Conservation (phyloP, 2,329 filamentous ascomycete species). For the Ceratocystis smalleyi region DNA sequence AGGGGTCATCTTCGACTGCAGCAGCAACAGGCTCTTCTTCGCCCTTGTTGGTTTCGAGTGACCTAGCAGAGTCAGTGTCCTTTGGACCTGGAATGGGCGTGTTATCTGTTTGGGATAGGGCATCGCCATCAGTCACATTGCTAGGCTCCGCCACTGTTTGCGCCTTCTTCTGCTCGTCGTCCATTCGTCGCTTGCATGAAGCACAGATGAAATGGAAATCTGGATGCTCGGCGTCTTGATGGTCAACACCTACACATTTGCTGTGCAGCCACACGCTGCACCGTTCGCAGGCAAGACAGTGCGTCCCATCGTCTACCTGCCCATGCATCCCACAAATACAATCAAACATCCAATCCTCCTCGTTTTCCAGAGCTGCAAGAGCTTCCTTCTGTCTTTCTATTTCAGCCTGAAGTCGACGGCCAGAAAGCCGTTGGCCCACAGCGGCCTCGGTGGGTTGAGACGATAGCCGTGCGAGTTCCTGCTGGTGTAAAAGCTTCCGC, state of each 20-base stretch:
- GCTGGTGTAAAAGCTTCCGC: slow-evolving; percentile 68
- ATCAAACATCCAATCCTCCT: slow-evolving; percentile 87
- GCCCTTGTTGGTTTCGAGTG: neutral
- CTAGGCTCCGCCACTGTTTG: slow-evolving; percentile 35
- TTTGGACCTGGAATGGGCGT: neutral
- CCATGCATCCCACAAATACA: slow-evolving; percentile 84
- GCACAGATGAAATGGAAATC: slow-evolving; percentile 80
- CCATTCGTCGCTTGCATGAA: slow-evolving; percentile 54
- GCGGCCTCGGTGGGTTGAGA: neutral
- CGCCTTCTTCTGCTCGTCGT: slow-evolving; percentile 45
- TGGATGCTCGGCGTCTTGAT: slow-evolving; percentile 63
- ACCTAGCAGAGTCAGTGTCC: neutral
- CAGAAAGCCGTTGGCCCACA: slow-evolving; percentile 12
- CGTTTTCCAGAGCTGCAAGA: slow-evolving; percentile 55
- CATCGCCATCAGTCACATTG: neutral
- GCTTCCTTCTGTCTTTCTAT: slow-evolving; percentile 67
- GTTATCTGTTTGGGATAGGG: neutral
- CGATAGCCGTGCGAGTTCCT: slow-evolving; percentile 64
- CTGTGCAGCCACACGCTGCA: slow-evolving; percentile 97
- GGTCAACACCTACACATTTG: slow-evolving; percentile 68
- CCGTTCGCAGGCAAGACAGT: slow-evolving; percentile 83
- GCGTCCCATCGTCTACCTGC: slow-evolving; percentile 83
- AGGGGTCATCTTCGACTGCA: neutral
- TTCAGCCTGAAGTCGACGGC: slow-evolving; percentile 48
- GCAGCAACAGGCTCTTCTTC: neutral